These are phyloP conservation scores for Kwoniella pini DNA, from an alignment of 768 basidiomycete genomes.

Conservation along the genomic window DNA sequence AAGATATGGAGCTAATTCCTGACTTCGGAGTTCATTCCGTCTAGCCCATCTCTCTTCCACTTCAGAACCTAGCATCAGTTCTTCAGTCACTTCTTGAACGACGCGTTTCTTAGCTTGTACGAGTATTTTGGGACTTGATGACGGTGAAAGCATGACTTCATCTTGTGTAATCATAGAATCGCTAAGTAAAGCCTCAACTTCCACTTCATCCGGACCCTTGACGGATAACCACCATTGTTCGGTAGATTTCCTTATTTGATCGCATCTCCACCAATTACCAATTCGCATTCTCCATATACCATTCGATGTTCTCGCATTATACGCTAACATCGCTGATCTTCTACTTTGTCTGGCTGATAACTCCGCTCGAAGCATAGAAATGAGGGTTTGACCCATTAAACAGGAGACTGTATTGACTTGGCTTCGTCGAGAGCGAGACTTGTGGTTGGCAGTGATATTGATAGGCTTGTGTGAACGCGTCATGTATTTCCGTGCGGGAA, in stretches of 20 bases:
- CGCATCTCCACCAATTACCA: constrained; percentile 20
- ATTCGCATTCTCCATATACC: constrained; percentile 18
- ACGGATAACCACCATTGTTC: constrained; percentile 21
- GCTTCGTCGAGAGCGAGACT: constrained; percentile 3
- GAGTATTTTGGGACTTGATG: not conserved
- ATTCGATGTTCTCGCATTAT: constrained; percentile 3
- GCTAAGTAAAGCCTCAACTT: constrained; percentile 11
- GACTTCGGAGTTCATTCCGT: constrained; percentile 14
- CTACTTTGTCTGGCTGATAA: not conserved
- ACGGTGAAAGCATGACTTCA: constrained; percentile 15
- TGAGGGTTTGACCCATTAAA: constrained; percentile 10
- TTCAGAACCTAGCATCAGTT: constrained; percentile 6
- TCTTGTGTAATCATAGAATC: not conserved
- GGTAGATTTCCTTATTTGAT: constrained; percentile 2
- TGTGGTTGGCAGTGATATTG: constrained; percentile 9
- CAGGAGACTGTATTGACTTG: constrained; percentile 1
- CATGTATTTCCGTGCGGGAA: constrained; percentile 11
- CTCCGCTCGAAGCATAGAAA: constrained; percentile 4
- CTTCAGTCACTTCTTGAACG: not conserved
- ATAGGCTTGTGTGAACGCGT: constrained; percentile 8
- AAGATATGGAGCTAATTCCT: constrained; percentile 12
- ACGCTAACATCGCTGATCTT: not conserved
- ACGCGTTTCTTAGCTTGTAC: not conserved
- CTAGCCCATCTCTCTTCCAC: constrained; percentile 26
- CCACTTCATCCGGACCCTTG: constrained; percentile 17